Conservation (phyloP, 306 rosid genomes). For the Prunus dulcis region DNA sequence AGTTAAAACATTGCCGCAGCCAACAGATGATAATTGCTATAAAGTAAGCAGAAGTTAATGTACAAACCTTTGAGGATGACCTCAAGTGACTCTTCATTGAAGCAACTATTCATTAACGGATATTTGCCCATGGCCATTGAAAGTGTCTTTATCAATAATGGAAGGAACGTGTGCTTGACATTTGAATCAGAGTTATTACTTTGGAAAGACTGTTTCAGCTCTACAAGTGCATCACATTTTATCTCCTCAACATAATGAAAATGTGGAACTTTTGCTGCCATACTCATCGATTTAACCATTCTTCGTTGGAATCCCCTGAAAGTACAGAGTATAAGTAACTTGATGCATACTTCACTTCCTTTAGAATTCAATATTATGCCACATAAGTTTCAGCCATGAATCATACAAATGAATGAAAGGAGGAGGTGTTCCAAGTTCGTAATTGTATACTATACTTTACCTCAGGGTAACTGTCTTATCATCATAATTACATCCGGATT, state of each 20-base stretch:
- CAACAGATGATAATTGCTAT: neutral
- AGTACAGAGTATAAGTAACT: slow-evolving; percentile 16
- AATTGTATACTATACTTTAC: slow-evolving; percentile 39
- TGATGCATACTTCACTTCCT: neutral
- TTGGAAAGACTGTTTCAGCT: slow-evolving; percentile 80
- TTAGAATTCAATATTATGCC: neutral
- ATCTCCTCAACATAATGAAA: slow-evolving; percentile 91
- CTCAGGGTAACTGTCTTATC: slow-evolving; percentile 66
- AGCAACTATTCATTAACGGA: slow-evolving; percentile 79
- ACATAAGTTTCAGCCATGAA: neutral
- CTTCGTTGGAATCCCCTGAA: slow-evolving; percentile 86
- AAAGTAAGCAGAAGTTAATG: slow-evolving; percentile 5
- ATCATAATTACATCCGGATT: slow-evolving; percentile 32
- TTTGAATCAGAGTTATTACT: slow-evolving; percentile 55
- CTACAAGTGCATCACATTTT: slow-evolving; percentile 63
- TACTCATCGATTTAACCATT: slow-evolving; percentile 82
- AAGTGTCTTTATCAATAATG: slow-evolving; percentile 70
- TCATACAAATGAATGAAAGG: slow-evolving; percentile 1
- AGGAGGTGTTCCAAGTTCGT: slow-evolving; percentile 1
- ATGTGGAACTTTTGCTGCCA: slow-evolving; percentile 91
- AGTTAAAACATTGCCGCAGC: neutral
- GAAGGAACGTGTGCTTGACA: slow-evolving; percentile 88
- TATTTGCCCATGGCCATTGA: slow-evolving; percentile 75
- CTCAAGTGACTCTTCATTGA: slow-evolving; percentile 73
- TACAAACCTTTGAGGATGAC: slow-evolving; percentile 75